phyloP scores from a whole-genome alignment of 108 stramenopile species.

The Cyclotella kingstonii region DNA sequence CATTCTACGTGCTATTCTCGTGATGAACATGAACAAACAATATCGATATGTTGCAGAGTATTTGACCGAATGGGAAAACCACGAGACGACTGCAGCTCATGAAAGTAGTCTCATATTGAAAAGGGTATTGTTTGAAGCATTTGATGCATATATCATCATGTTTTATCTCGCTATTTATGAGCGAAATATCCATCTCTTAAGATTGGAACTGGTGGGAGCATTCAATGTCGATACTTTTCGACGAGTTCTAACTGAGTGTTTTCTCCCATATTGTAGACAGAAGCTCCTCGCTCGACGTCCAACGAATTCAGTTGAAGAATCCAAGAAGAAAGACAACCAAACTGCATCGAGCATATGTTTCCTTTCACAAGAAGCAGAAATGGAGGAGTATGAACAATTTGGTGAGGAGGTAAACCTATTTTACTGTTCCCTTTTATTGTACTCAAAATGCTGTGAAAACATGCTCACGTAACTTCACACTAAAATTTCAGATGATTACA shows the following conservation, averaged over 20 bases:
- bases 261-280: constrained; percentile 48
- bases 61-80: constrained; percentile 82
- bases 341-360: background rate
- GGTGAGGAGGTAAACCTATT: constrained; percentile 12
- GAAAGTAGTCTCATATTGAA: constrained; percentile 73
- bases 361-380: constrained; percentile 29
- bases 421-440: background rate
- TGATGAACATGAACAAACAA: constrained; percentile 58
- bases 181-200: constrained; percentile 56
- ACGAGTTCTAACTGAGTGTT: constrained; percentile 47
- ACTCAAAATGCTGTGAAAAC: background rate
- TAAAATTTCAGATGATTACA: constrained; percentile 58
- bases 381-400: constrained; percentile 74
- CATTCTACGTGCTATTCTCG: constrained; percentile 58
- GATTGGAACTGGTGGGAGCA: constrained; percentile 57
- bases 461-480: background rate
- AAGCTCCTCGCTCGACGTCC: background rate
- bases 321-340: constrained; percentile 20
- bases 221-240: constrained; percentile 63
- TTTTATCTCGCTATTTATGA: constrained; percentile 87
- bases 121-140: constrained; percentile 81
- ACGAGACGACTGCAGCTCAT: constrained; percentile 53
- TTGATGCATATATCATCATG: constrained; percentile 80
- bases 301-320: background rate
- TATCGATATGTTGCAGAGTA: constrained; percentile 58